Evolutionary conservation across 2,329 filamentous ascomycete genomes (phyloP).

Genomic region (Cladosporium oxysporum): DNA sequence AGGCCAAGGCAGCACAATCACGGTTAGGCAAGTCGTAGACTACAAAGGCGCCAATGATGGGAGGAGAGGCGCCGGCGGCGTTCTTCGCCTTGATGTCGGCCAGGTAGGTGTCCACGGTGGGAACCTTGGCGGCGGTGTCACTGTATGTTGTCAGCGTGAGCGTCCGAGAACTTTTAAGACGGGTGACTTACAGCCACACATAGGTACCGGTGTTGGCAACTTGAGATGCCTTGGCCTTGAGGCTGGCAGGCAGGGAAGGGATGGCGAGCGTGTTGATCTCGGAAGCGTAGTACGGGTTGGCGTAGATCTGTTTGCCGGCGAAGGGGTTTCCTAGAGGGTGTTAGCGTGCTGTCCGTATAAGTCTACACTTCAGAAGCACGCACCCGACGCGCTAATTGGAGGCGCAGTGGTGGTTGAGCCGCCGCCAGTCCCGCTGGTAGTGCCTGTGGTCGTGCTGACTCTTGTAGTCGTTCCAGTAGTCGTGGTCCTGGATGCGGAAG

Average conservation of each 20-base stretch:
- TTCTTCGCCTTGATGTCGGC: constrained; percentile 52
- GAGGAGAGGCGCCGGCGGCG: constrained; percentile 49
- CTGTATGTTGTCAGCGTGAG: constrained; percentile 25
- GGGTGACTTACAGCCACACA: constrained; percentile 51
- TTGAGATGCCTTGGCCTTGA: constrained; percentile 52
- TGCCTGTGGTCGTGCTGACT: neutral
- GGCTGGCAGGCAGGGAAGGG: constrained; percentile 60
- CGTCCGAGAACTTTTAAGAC: constrained; percentile 1
- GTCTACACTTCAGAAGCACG: neutral
- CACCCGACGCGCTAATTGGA: constrained; percentile 16
- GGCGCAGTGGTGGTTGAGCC: constrained; percentile 19
- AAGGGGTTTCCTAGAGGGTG: constrained; percentile 55
- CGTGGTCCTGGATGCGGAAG: neutral
- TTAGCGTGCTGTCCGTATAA: neutral
- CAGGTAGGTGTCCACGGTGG: constrained; percentile 50
- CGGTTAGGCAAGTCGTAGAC: constrained; percentile 66
- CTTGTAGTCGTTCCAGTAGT: neutral
- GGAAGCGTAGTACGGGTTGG: constrained; percentile 56
- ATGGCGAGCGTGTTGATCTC: constrained; percentile 59
- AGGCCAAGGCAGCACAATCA: constrained; percentile 64
- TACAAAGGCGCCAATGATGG: constrained; percentile 55
- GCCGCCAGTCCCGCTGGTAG: constrained; percentile 3
- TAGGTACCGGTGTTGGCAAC: constrained; percentile 56
- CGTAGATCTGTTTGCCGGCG: constrained; percentile 52
- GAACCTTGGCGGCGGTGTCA: constrained; percentile 53